A percentile compares a stretch with the other conserved stretches of the same genome.
Evolutionary conservation across 2,329 filamentous ascomycete species (phyloP).

Genomic region (Fusarium illudens): DNA sequence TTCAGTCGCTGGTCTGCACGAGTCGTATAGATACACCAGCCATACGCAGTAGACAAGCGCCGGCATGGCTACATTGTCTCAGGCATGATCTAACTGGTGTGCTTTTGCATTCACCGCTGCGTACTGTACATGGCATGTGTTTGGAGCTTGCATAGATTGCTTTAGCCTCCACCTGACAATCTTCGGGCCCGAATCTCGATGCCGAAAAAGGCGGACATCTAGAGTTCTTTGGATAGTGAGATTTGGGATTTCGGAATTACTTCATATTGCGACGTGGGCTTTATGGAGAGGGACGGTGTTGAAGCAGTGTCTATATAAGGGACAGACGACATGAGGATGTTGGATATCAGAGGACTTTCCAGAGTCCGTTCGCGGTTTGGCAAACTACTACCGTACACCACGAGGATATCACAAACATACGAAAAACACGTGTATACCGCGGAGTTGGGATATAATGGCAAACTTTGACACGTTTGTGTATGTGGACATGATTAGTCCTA

Average conservation of each 20-base stretch:
- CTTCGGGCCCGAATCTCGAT: neutral
- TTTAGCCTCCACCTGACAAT: neutral
- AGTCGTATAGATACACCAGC: too few relatives aligned
- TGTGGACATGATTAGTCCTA: neutral
- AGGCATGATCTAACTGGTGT: neutral
- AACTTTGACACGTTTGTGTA: neutral
- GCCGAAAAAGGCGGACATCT: neutral
- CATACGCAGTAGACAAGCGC: neutral
- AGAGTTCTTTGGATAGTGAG: neutral
- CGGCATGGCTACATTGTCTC: neutral
- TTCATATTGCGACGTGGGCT: neutral
- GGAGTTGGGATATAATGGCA: neutral
- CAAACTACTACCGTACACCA: neutral
- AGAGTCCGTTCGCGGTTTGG: neutral
- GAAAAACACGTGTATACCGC: neutral
- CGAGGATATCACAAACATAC: neutral
- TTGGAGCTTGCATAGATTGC: neutral
- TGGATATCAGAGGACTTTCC: neutral
- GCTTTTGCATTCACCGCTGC: neutral
- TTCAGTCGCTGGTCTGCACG: neutral
- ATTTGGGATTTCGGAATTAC: too few relatives aligned
- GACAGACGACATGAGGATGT: neutral
- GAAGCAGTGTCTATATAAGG: neutral
- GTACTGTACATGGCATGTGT: neutral
- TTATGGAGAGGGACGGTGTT: neutral